Conservation (phyloP, 1,284 basidiomycete genomes). For the Wallemia ichthyophaga region DNA sequence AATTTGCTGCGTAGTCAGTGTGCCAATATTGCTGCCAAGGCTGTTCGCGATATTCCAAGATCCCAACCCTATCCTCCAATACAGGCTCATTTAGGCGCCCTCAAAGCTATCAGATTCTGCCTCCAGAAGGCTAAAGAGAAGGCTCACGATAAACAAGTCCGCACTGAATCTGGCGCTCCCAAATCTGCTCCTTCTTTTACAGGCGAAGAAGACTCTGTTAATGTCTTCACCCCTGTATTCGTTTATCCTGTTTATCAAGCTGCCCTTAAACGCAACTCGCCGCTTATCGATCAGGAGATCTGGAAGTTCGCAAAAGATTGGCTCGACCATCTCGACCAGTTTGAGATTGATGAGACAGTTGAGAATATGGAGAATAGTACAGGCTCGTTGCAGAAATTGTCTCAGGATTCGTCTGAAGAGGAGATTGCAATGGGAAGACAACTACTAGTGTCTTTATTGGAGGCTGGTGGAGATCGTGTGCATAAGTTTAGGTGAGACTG, state of each 20-base stretch:
- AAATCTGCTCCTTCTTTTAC: not conserved
- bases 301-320: not conserved
- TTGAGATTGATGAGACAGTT: not conserved
- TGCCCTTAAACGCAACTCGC: not conserved
- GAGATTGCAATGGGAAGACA: not conserved
- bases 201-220: not conserved
- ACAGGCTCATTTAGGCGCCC: not conserved
- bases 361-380: not conserved
- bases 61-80: not conserved
- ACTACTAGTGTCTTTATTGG: not conserved
- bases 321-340: not conserved
- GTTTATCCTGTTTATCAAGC: not conserved
- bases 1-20: slow-evolving; percentile 1
- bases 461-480: not conserved
- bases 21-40: not conserved
- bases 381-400: not conserved
- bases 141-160: not conserved
- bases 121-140: not conserved
- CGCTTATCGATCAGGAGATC: not conserved
- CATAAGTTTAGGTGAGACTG: not conserved
- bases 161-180: not conserved
- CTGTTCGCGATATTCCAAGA: not conserved
- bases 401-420: not conserved
- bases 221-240: not conserved
- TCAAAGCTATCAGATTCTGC: not conserved